Evolutionary conservation across 179 eudicot genomes (phyloP).

Genomic region (Camellia oleifera): DNA sequence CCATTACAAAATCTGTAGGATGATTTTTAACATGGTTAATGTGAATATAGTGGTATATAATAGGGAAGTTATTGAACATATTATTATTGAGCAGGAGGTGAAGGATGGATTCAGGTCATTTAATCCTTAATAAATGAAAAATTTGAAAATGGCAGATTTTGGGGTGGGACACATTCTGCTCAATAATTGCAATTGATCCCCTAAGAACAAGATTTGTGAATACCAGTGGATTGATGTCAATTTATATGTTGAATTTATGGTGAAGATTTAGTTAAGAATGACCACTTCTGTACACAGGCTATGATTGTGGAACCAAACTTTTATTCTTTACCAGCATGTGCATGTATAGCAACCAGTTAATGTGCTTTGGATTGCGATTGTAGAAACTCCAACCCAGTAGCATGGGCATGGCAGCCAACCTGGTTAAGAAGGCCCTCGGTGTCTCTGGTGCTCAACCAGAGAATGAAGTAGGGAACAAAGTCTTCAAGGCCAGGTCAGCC

Average conservation of each 20-base stretch:
- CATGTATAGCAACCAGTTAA: constrained; percentile 1
- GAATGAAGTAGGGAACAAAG: constrained; percentile 29
- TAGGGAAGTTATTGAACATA: background rate
- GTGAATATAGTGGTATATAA: background rate
- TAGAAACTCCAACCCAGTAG: constrained; percentile 54
- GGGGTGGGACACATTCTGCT: background rate
- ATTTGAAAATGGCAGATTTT: background rate
- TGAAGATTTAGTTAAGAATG: background rate
- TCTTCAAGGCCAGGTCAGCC: constrained; percentile 27
- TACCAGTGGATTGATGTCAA: background rate
- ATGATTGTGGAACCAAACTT: background rate
- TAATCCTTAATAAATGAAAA: background rate
- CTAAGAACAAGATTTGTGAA: background rate
- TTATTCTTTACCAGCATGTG: background rate
- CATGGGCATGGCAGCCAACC: constrained; percentile 38
- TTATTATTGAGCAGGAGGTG: background rate
- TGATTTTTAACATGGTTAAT: background rate
- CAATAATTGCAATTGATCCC: background rate
- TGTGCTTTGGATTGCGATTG: constrained; percentile 22
- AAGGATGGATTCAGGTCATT: background rate
- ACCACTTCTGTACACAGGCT: background rate
- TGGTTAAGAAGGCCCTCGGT: constrained; percentile 33
- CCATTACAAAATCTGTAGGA: background rate
- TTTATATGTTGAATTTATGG: constrained; percentile 5
- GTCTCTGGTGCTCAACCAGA: constrained; percentile 24